Evolutionary conservation across 495 filamentous ascomycete species (phyloP), one percentile per base, ranked within the genome.

Genomic region (Chaetomidium leptoderma): DNA sequence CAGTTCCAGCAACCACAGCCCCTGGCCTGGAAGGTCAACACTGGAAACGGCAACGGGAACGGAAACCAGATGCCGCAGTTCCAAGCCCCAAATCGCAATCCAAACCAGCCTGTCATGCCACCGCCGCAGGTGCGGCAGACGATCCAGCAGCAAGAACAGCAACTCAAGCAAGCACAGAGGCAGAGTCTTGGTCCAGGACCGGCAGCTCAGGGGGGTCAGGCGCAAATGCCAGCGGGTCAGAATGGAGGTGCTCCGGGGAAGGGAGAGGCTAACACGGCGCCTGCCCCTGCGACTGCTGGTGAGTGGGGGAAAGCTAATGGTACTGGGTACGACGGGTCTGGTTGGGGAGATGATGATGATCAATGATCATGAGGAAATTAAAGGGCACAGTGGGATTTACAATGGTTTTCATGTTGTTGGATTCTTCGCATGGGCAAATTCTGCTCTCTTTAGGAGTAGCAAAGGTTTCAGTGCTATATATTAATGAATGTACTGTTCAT

Each of bases 261-360:
- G 10, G 23, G 23, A 9, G 13, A 9, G 44, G 16, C 0, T 6
- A 43, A 21, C 3, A 27, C 1, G 11, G 44, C 26, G 9, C 24
- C 53, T 30, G 8, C 44, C 2, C 30, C 42, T 54, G 32, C 29
- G 5, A 21, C 13, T 13, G 37, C 30, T 26, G 48, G 14, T 49
- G 43, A 48, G 7, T 64, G 61, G 64, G 58, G 58, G 6, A 32
- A 35, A 7, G 45, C 44, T 1, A 43, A 43, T 16, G 17, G 10
- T 0, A 7, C 55, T 6, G 61, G 61, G n/a, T 66, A 66, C 42
- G 64, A 66, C 33, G 64, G 64, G 16, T 66, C 64, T 4, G 64
- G 64, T 7, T 66, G 64, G 64, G 64, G 64, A 9, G 64, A 63
- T 51, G 64, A 63, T 46, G 59, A 65, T 32, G 52, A 33, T 23